Conservation (phyloP, 106 monocot genomes). For the Triglochin maritima region DNA sequence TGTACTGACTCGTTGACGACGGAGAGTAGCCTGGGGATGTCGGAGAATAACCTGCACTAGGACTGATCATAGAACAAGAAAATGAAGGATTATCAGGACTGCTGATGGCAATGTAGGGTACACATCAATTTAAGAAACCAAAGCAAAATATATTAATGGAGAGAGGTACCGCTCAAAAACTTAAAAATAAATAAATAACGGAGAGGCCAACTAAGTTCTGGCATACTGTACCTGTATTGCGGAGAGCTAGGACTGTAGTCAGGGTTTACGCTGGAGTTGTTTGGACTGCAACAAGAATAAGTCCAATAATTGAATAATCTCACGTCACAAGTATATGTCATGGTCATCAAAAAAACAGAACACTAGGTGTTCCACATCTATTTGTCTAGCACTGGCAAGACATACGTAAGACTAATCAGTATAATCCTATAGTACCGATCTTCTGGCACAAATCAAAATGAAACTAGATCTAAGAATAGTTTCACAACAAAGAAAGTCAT, state of each 20-base stretch:
- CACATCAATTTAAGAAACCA: too few species aligned
- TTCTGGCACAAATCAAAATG: too few species aligned
- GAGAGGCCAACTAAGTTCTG: not conserved
- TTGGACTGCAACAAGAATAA: conserved; percentile 29
- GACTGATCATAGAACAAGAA: conserved; percentile 29
- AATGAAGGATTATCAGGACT: not conserved
- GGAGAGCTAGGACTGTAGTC: conserved; percentile 94
- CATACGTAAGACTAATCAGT: too few species aligned
- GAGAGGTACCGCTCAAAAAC: not conserved
- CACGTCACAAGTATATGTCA: too few species aligned
- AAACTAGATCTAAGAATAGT: too few species aligned
- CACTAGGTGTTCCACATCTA: too few species aligned
- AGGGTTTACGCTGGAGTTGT: conserved; percentile 47
- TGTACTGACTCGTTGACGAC: conserved; percentile 79
- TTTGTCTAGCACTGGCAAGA: too few species aligned
- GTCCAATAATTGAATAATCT: not conserved
- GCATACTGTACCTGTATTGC: conserved; percentile 55
- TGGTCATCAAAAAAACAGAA: too few species aligned
- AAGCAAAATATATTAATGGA: too few species aligned
- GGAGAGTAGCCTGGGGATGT: conserved; percentile 92
- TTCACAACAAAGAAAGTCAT: too few species aligned
- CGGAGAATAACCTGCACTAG: conserved; percentile 89
- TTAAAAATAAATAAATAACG: not conserved
- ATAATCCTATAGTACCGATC: too few species aligned
- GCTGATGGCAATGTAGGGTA: not conserved